Base-by-base conservation (phyloP, 2,329 filamentous ascomycete species). In the Beauveria rudraprayagi region DNA sequence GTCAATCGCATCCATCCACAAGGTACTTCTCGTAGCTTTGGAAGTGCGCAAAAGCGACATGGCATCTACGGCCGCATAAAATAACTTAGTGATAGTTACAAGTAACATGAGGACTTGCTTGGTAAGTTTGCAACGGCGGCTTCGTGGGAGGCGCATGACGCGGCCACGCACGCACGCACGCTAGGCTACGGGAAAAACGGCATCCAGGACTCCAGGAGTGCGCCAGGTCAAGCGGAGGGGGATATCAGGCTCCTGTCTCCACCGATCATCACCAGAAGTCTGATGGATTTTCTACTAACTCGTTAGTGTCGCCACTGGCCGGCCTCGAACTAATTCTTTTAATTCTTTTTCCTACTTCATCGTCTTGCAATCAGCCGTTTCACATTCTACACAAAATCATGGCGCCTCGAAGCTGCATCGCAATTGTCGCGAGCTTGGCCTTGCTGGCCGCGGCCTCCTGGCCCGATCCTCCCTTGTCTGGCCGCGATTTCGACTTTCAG, bases 121-220 rank as follows among this genome's bases (percentile, higher is more conserved):
- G 7, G 28, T 9, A 34, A 34, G 34, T 8, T 8, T 7, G 8
- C 22, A 51, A 43, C 47, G 44, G 44, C 19, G 19, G 22, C 43
- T 47, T 56, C 26, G n/a, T 47, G 9, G 28, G 19, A 14, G 52
- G 34, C 22, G 56, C 46, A 59, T 59, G 51, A 59, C 47, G 56
- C 56, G 56, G 46, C 56, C 56, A 52, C 47, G 17, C 22, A 22
- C 22, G 22, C 34, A 37, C 34, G 34, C 34, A 37, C 14, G 34
- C 34, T 37, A 51, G 34, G 47, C 56, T 50, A 57, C 43, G 19
- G 56, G 56, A 28, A 10, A 52, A 52, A 52, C 56, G 56, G 56
- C 56, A 41, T 51, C 56, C 16, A 43, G 8, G 28, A 30, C 28
- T 51, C 56, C 16, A 43, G 8, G 28, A 30, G 28, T 30, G 28